Evolutionary conservation across 768 basidiomycete species (phyloP), one percentile per base, ranked within the genome.

Genomic region (Chlorophyllum brunneum): DNA sequence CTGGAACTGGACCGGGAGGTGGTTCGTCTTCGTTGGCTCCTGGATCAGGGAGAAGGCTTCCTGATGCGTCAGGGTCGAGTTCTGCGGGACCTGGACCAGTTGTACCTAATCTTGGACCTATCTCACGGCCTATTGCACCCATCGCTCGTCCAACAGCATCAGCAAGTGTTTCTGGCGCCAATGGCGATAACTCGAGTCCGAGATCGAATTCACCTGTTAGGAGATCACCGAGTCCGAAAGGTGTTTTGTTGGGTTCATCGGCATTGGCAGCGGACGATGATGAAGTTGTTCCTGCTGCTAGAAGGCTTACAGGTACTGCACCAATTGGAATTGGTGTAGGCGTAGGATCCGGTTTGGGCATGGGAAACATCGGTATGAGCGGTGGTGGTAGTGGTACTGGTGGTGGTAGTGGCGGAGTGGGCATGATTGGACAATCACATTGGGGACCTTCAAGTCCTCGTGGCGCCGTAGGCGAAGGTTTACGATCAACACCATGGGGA

Each of bases 231-330:
- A 78, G 76, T 58, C 77, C 79, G 2, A 90, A 89, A 62, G 82
- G 82, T 34, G 69, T 83, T 30, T 72, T 90, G 5, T 70, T 88
- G 5, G 89, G 89, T 10, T 90, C 88, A 11, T 85, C 85, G 4
- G 88, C 89, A 16, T 75, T 91, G 16, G 80, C 83, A 2, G 80
- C 87, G 11, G 88, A 89, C 54, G 88, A 88, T 55, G 89, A 92
- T 63, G 88, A 91, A 62, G 85, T 90, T 9, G 79, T 91, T 8
- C 67, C 75, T 34, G 68, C 76, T 15, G 73, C 75, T 5, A 70
- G 78, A 31, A 65, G 80, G 42, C 70, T 65, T 34, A 69, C 63
- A 8, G 65, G 59, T 59, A 42, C 57, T 34, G 31, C 61, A 20
- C 63, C 64, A 1, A 65, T 67, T 40, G 65, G 64, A 9, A 57